Conservation (phyloP, 805 yeast genomes). For the Starmerella cellae region DNA sequence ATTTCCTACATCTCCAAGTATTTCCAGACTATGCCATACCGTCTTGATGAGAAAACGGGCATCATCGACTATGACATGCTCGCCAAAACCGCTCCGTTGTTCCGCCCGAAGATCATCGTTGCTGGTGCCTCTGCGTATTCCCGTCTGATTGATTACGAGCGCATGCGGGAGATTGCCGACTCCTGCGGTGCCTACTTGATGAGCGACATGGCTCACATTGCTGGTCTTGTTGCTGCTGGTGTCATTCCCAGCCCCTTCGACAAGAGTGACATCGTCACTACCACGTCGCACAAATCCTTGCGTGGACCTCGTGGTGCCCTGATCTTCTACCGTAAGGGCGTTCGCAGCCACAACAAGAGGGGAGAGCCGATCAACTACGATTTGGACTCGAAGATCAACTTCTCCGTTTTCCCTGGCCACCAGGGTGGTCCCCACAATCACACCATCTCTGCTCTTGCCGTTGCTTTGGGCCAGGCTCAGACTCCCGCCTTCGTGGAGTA, state of each 20-base stretch:
- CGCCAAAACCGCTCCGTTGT: slow-evolving; percentile 66
- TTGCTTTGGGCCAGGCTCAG: slow-evolving; percentile 83
- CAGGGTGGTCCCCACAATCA: slow-evolving; percentile 99
- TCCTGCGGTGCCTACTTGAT: slow-evolving; percentile 84
- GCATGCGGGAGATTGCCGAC: slow-evolving; percentile 84
- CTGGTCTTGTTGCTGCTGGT: slow-evolving; percentile 91
- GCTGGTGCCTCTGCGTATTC: slow-evolving; percentile 98
- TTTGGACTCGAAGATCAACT: slow-evolving; percentile 81
- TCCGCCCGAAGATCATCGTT: slow-evolving; percentile 87
- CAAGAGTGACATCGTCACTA: slow-evolving; percentile 89
- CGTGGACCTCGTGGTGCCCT: slow-evolving; percentile 99
- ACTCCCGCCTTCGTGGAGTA: slow-evolving; percentile 79
- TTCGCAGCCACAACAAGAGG: slow-evolving; percentile 62
- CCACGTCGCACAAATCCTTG: slow-evolving; percentile 93
- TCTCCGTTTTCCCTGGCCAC: slow-evolving; percentile 97
- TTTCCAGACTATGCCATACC: slow-evolving; percentile 96
- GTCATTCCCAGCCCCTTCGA: slow-evolving; percentile 88
- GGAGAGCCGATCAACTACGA: slow-evolving; percentile 81
- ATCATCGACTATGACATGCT: slow-evolving; percentile 81
- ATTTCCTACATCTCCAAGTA: slow-evolving; percentile 86
- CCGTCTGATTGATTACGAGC: slow-evolving; percentile 75
- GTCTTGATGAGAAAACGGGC: slow-evolving; percentile 76
- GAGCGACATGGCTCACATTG: slow-evolving; percentile 95
- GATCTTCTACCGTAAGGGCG: slow-evolving; percentile 94
- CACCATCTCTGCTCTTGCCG: slow-evolving; percentile 90